Percentiles rank a stretch among this genome's conserved stretches.
Conservation (phyloP, 805 yeast species). For the Yarrowia hollandica region DNA sequence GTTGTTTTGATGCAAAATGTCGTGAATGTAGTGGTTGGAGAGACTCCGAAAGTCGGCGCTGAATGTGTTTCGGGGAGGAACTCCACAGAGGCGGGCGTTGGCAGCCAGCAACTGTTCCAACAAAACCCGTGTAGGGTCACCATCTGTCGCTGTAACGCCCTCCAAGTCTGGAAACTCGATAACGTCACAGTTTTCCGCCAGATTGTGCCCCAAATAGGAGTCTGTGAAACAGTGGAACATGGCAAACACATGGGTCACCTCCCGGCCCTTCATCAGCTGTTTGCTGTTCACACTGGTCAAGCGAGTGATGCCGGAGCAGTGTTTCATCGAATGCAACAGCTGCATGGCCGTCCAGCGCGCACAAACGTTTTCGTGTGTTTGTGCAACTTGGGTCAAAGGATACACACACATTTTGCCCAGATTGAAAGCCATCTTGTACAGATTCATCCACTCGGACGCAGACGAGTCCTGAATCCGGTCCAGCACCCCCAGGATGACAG, state of each 20-base stretch:
- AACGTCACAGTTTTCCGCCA: constrained; percentile 8
- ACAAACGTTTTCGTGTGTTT: not conserved
- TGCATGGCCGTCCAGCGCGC: constrained; percentile 12
- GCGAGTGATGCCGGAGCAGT: constrained; percentile 19
- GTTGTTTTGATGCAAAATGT: not conserved
- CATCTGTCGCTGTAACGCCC: not conserved
- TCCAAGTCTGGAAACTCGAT: not conserved
- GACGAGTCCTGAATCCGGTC: not conserved
- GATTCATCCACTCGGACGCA: constrained; percentile 5
- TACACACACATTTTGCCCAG: constrained; percentile 17
- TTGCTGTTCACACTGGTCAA: constrained; percentile 4
- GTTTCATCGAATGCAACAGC: constrained; percentile 18
- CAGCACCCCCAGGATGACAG: not conserved
- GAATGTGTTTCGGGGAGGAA: constrained; percentile 4
- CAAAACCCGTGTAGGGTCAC: not conserved
- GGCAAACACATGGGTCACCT: constrained; percentile 2
- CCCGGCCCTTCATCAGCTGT: not conserved
- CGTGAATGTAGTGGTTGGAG: constrained; percentile 6
- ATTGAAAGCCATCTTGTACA: constrained; percentile 15
- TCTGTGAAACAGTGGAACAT: constrained; percentile 17
- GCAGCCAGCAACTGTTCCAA: not conserved
- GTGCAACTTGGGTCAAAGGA: constrained; percentile 4
- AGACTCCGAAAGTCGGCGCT: not conserved
- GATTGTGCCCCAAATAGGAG: not conserved
- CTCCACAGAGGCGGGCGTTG: not conserved